Evolutionary conservation across 257 asterid genomes (phyloP), one percentile per base, ranked within the genome.

Genomic region (Solanum boliviense): DNA sequence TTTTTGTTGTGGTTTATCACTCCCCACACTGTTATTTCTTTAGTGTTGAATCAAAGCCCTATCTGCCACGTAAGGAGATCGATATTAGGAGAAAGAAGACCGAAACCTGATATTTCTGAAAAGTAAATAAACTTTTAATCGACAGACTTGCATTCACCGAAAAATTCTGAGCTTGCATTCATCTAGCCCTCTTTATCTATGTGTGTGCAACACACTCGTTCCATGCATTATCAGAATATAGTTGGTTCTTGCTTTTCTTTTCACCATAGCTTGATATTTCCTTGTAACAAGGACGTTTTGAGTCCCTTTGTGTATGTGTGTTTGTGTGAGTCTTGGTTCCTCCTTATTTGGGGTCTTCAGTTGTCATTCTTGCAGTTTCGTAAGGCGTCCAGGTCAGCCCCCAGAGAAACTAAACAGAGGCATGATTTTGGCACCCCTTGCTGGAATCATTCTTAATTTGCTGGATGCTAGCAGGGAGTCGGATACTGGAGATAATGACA

Each of bases 391-490:
- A 7, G 98, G 99, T 74, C 96, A 93, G 68, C 91, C 94, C 25
- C 89, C 94, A 16, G 99, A 95, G 89, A 96, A 95, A 90, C 93
- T 92, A 72, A 92, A 91, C 89, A 92, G 93, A 62, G 95, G 98
- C 90, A 95, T 93, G 98, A 92, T 96, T 79, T 90, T 96, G 89
- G 98, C 98, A 74, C 99, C 99, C 20, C 95, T 96, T 25, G 97
- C 98, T 36, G 98, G 98, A 87, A 96, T 96, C 87, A 93, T 96
- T 84, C 91, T 93, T 41, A 96, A 96, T 92, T 90, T 96, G 87
- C 81, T 96, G 91, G 98, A 94, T 90, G 95, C 94, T 31, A 84
- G 89, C 74, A 89, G 88, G 89, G 94, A 88, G 72, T 85, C 84
- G 18, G 89, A 82, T 4, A 35, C 31, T 0, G 91, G 87, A 83